Conservation (phyloP, 2,329 filamentous ascomycete genomes). For the Fusarium sp. region DNA sequence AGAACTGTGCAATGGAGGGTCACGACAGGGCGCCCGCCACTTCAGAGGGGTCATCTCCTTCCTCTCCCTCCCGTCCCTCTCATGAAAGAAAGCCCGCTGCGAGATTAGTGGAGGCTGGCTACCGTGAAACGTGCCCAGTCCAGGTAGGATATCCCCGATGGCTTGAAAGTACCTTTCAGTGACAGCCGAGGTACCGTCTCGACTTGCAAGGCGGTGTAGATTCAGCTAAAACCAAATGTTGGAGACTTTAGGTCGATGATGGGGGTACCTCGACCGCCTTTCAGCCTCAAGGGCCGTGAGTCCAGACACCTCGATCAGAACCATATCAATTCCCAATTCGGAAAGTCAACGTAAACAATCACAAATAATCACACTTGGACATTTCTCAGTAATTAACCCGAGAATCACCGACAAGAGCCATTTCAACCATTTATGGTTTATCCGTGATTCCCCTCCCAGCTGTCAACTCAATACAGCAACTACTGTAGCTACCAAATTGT, state of each 20-base stretch:
- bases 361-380: not conserved
- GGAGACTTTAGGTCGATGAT: not conserved
- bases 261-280: not conserved
- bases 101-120: constrained; percentile 8
- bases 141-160: not conserved
- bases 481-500: not conserved
- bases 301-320: not conserved
- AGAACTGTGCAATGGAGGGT: constrained; percentile 23
- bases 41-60: constrained; percentile 19
- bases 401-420: not conserved
- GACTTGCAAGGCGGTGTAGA: not conserved
- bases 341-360: not conserved
- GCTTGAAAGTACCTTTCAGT: not conserved
- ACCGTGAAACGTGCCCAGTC: constrained; percentile 2
- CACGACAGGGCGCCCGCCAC: constrained; percentile 4
- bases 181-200: not conserved
- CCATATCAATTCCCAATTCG: not conserved
- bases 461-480: too few species aligned
- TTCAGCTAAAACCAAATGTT: not conserved
- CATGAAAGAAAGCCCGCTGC: not conserved
- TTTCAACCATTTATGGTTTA: not conserved
- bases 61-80: not conserved
- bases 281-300: not conserved
- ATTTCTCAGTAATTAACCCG: not conserved
- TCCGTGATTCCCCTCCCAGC: not conserved